Evolutionary conservation across 2,329 filamentous ascomycete species (phyloP), one percentile per base, ranked within the genome.

Genomic region (Chaetoscypha palmicola): DNA sequence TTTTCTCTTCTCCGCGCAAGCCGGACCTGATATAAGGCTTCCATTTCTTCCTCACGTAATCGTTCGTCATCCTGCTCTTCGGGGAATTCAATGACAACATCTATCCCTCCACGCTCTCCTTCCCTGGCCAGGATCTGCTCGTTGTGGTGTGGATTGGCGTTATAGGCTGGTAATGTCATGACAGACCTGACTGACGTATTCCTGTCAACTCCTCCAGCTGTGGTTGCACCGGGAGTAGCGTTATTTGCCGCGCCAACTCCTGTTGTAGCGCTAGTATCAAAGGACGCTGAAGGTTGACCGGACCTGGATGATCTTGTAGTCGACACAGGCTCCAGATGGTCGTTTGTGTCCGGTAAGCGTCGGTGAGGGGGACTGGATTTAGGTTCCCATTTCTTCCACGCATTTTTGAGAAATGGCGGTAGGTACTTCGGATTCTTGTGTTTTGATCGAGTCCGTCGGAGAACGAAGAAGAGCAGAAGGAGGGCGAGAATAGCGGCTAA

Each of bases 131-230:
- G 72, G 1, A 96, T 81, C 54, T 82, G 81, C 64, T 98, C 92
- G 35, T 79, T 81, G 16, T 85, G 81, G 38, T 78, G 73, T 0
- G 88, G 79, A 21, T 78, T 79, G 12, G 74, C 76, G 2, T 84
- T 82, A 63, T 98, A 98, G 0, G 86, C 77, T 0, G 92, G 92
- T 2, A 98, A 68, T 0, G 92, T 97, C 76, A 96, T 92, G 44
- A 97, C 81, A n/a, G 88, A 94, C 43, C 91, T 82, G 35, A 97
- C 74, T 7, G 87, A 94, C 1, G 86, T 89, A 57, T 91, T 84
- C 23, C 91, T 78, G 60, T 91, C 86, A 10, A 95, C 78, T 3
- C 66, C 68, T 19, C 52, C 57, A 1, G 62, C 45, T 11, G 42
- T 35, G 11, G 38, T 35, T 7, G 47, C 19, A 14, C 38, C 21